Evolutionary conservation across 1,139 yeast genomes (phyloP).

Genomic region (Geotrichum histeridarum): DNA sequence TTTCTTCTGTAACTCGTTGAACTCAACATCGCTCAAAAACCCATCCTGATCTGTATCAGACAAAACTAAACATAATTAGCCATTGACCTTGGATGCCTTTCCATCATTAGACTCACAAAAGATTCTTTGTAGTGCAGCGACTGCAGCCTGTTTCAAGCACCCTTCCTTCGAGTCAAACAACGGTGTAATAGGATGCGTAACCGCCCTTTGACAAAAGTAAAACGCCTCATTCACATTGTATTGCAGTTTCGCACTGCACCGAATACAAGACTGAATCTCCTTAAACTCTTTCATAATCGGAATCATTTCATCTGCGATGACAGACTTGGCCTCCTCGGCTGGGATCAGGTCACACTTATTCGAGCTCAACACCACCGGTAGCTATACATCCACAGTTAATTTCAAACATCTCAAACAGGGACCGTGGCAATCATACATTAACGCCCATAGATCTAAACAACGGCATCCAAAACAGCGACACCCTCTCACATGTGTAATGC

Average conservation of each 20-base stretch:
- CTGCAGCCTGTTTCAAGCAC: conserved; percentile 68
- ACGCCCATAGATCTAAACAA: conserved; percentile 87
- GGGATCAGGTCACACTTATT: conserved; percentile 60
- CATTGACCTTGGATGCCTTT: background rate
- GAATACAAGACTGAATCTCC: conserved; percentile 85
- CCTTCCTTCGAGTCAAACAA: conserved; percentile 89
- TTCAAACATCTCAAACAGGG: background rate
- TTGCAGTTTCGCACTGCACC: conserved; percentile 77
- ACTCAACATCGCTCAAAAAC: conserved; percentile 61
- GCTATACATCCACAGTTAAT: conserved; percentile 11
- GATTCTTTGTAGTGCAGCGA: conserved; percentile 69
- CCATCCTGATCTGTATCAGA: conserved; percentile 93
- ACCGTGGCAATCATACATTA: conserved; percentile 39
- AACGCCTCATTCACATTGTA: conserved; percentile 83
- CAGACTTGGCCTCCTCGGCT: conserved; percentile 33
- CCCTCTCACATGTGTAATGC: conserved; percentile 88
- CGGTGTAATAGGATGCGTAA: conserved; percentile 91
- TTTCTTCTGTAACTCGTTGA: conserved; percentile 60
- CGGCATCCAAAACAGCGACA: conserved; percentile 91
- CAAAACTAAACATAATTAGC: conserved; percentile 38
- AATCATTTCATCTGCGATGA: conserved; percentile 66
- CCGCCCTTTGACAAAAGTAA: conserved; percentile 86
- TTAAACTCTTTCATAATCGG: conserved; percentile 86
- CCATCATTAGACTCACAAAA: conserved; percentile 42
- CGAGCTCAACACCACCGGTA: conserved; percentile 84